Conservation (phyloP, 495 filamentous ascomycete species). For the Trichoderma erinaceum region DNA sequence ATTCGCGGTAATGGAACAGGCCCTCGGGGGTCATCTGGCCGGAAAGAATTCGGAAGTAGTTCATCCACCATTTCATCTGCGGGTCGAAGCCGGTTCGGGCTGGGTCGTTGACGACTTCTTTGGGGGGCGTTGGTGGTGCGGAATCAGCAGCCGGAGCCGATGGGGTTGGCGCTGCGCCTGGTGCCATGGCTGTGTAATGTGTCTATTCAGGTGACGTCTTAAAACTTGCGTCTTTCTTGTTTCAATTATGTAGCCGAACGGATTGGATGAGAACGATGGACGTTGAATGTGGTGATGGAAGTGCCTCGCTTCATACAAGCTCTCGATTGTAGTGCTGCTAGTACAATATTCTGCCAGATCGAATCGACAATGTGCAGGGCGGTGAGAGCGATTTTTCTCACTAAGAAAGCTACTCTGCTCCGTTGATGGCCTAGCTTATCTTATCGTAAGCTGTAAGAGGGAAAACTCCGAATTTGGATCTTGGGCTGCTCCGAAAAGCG, state of each 20-base stretch:
- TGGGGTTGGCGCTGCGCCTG: conserved; percentile 3
- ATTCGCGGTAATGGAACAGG: conserved; percentile 61
- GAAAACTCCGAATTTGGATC: not conserved
- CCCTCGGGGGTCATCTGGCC: conserved; percentile 64
- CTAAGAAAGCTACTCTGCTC: not conserved
- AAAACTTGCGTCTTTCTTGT: not conserved
- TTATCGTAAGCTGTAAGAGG: not conserved
- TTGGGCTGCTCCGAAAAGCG: not conserved
- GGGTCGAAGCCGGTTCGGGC: conserved; percentile 56
- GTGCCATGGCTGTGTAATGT: not conserved
- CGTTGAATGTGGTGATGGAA: not conserved
- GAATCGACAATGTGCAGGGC: conserved; percentile 3
- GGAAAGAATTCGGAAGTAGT: conserved; percentile 70
- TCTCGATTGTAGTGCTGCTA: not conserved
- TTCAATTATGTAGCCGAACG: not conserved
- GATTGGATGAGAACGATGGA: not conserved
- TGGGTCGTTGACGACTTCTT: conserved; percentile 39
- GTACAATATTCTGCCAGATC: not conserved
- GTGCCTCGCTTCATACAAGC: not conserved
- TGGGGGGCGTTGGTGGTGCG: conserved; percentile 13
- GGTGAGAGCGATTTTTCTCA: not conserved
- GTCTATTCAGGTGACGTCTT: not conserved
- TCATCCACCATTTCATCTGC: conserved; percentile 60
- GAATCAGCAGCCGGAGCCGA: conserved; percentile 5
- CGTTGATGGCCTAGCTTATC: not conserved